Evolutionary conservation across 495 filamentous ascomycete genomes (phyloP), one percentile per base, ranked within the genome.

Genomic region (Endocarpon pusillum): DNA sequence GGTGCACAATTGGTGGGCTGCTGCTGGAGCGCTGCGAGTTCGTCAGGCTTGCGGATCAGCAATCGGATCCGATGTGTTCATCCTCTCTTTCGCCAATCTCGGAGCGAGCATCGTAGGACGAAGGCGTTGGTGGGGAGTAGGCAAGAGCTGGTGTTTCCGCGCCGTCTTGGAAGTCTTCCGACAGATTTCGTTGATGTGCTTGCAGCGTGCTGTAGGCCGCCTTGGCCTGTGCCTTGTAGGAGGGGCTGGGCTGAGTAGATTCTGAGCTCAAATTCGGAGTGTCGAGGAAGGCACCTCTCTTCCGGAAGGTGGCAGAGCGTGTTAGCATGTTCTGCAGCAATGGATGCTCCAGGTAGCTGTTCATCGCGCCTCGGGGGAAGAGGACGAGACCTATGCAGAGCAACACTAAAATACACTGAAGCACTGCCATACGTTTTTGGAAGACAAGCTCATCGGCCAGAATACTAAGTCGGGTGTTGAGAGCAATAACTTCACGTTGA

Each of bases 361-460:
- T 52, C 33, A 57, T 55, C 44, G 54, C 44, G 2, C 52, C 53
- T 6, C 70, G 55, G 0, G 68, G 66, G 52, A 97, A 94, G 33
- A 97, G 73, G 30, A 89, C 80, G 6, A 97, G 64, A 0, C 75
- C 75, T 26, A 96, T 77, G 45, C 85, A 93, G 42, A 85, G 69
- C 2, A 97, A 69, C 1, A 97, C 70, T 12, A 96, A 67, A 6
- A 89, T 66, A 36, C 75, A 80, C 53, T 94, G 87, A 25, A 92
- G 64, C 41, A 94, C 83, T 16, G 78, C 76, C 63, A 97, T 85
- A 25, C 89, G 72, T 53, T 94, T 93, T 55, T 96, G 89, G 52
- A 89, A 94, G 29, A 94, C 76, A 15, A 97, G 66, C 52, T 97
- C 89, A 42, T 97, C 87, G 15, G 87, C 86, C 1, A 97, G 65